A percentile compares a stretch with the other conserved stretches of the same genome.
phyloP scores from a whole-genome alignment of 257 asterid species.

The Cordia subcordata region DNA sequence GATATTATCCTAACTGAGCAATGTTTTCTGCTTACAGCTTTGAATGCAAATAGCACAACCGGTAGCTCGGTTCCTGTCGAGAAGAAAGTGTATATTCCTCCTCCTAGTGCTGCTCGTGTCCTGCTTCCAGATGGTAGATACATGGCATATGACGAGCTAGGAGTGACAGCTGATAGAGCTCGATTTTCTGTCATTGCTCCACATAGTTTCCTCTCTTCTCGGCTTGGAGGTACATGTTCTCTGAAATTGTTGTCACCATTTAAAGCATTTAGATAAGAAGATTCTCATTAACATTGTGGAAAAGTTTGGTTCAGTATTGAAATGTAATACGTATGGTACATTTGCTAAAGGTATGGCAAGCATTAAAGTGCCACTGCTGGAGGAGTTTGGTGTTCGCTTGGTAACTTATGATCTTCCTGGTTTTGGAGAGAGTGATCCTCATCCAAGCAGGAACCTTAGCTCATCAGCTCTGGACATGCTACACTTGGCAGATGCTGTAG shows the following conservation, averaged over 20 bases:
- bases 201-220: conserved; percentile 73
- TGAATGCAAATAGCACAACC: conserved; percentile 36
- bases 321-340: neutral
- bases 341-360: conserved; percentile 56
- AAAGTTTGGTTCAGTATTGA: neutral
- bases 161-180: conserved; percentile 68
- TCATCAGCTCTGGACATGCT: conserved; percentile 81
- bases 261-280: neutral
- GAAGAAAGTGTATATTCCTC: conserved; percentile 56
- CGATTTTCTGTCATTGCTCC: conserved; percentile 52
- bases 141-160: conserved; percentile 67
- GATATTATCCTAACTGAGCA: neutral
- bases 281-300: neutral
- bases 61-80: conserved; percentile 27
- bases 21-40: conserved; percentile 35
- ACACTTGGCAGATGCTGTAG: conserved; percentile 49
- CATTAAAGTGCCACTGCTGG: conserved; percentile 45
- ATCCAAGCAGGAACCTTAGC: conserved; percentile 51
- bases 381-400: conserved; percentile 76
- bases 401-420: conserved; percentile 89
- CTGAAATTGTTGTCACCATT: neutral
- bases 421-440: conserved; percentile 93
- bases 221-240: conserved; percentile 54
- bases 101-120: conserved; percentile 59
- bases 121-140: conserved; percentile 76